Evolutionary conservation across 2,329 filamentous ascomycete species (phyloP).

Genomic region (Zymoseptoria crescenta): DNA sequence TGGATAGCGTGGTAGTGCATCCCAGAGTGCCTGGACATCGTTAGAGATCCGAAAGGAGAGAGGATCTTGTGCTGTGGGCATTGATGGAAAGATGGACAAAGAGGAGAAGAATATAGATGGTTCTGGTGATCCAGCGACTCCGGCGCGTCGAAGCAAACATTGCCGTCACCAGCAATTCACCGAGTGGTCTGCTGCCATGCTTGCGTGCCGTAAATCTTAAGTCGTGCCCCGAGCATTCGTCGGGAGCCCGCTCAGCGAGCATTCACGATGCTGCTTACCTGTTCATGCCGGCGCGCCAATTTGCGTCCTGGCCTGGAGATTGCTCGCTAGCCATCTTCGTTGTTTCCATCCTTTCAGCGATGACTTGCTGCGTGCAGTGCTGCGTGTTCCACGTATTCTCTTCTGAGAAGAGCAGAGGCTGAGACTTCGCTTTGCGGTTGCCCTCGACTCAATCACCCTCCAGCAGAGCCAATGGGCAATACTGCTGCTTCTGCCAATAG

Average conservation of each 20-base stretch:
- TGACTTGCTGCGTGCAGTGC: neutral
- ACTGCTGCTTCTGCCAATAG: neutral
- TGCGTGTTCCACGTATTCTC: neutral
- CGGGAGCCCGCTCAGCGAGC: neutral
- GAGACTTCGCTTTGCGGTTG: neutral
- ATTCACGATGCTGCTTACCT: neutral
- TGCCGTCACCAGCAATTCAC: neutral
- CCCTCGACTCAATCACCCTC: neutral
- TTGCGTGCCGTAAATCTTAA: neutral
- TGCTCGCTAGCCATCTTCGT: neutral
- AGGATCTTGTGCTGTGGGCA: neutral
- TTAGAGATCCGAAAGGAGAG: neutral
- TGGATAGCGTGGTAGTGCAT: neutral
- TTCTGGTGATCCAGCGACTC: neutral
- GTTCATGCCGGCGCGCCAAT: neutral
- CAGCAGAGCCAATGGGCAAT: neutral
- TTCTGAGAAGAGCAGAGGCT: neutral
- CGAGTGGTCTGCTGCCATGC: neutral
- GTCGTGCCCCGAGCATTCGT: neutral
- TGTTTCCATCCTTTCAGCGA: neutral
- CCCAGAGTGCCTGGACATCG: too few species aligned
- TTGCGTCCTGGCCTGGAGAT: neutral
- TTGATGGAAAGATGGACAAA: neutral
- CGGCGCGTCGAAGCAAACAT: neutral
- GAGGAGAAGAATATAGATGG: neutral